A percentile compares a stretch with the other conserved stretches of the same genome.
phyloP scores from a whole-genome alignment of 1,284 basidiomycete genomes.

The Clitocybe nebularis region DNA sequence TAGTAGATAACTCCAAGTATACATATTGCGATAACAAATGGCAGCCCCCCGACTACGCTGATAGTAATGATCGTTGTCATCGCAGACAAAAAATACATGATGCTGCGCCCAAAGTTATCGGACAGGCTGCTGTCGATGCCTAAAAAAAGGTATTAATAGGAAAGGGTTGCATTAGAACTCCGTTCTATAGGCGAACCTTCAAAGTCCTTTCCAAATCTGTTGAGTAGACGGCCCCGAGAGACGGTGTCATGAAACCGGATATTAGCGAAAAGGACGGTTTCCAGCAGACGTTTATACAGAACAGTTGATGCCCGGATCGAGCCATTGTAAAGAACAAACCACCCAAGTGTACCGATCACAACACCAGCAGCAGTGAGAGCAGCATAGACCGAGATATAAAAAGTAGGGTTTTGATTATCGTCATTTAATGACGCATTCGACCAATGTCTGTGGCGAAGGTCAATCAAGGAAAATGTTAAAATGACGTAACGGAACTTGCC shows the following conservation, averaged over 20 bases:
- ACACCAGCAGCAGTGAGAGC: conserved; percentile 46
- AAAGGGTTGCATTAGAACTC: neutral
- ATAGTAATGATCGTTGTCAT: conserved; percentile 75
- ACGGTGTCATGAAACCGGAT: conserved; percentile 94
- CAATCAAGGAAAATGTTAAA: conserved; percentile 11
- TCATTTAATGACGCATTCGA: conserved; percentile 45
- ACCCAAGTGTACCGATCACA: conserved; percentile 62
- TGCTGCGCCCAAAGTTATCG: conserved; percentile 81
- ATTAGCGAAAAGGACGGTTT: conserved; percentile 85
- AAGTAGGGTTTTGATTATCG: conserved; percentile 46
- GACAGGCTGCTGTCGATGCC: conserved; percentile 83
- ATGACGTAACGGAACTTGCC: conserved; percentile 35
- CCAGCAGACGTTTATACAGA: conserved; percentile 58
- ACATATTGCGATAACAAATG: conserved; percentile 62
- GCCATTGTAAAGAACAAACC: conserved; percentile 68
- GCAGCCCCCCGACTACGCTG: conserved; percentile 74
- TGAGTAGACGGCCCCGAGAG: conserved; percentile 80
- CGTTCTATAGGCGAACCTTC: conserved; percentile 53
- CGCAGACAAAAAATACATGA: conserved; percentile 56
- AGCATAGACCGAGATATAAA: conserved; percentile 80
- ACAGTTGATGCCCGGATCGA: conserved; percentile 34
- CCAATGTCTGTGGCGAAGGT: conserved; percentile 49
- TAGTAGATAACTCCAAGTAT: conserved; percentile 67
- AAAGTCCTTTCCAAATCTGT: conserved; percentile 92
- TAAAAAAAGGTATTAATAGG: conserved; percentile 22